Percentiles rank a stretch among this genome's conserved stretches.
Evolutionary conservation across 208 protist genomes (phyloP).

Genomic region (Crithidia expoeki): DNA sequence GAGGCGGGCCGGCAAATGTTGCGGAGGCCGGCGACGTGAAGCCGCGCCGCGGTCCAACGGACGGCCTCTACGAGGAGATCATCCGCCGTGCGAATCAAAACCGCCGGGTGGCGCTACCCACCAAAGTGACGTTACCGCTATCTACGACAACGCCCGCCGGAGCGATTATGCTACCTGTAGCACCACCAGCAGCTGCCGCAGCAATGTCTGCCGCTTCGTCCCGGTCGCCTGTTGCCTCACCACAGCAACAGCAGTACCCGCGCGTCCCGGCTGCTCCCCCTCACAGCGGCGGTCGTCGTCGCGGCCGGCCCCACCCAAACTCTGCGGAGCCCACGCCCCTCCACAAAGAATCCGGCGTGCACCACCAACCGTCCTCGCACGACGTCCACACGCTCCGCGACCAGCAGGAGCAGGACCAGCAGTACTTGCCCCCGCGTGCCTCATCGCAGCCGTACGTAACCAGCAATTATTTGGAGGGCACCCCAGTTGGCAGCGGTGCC

Average conservation of each 20-base stretch:
- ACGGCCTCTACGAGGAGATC: constrained; percentile 28
- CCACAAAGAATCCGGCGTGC: not conserved
- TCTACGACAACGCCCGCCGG: not conserved
- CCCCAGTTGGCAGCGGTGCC: constrained; percentile 8
- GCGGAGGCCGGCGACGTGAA: not conserved
- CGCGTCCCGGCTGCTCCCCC: not conserved
- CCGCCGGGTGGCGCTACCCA: constrained; percentile 23
- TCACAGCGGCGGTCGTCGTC: not conserved
- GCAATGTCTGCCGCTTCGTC: not conserved
- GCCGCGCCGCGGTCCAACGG: constrained; percentile 13
- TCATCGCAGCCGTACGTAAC: constrained; percentile 24
- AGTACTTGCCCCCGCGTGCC: constrained; percentile 2
- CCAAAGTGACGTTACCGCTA: not conserved
- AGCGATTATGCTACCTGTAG: no score
- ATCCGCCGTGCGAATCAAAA: constrained; percentile 22
- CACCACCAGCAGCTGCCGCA: not conserved
- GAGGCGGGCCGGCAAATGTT: not conserved
- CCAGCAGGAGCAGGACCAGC: not conserved
- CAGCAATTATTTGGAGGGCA: constrained; percentile 5
- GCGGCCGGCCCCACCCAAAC: constrained; percentile 14
- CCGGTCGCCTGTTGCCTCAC: not conserved
- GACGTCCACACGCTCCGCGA: not conserved
- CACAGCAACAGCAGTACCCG: not conserved
- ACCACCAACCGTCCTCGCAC: not conserved
- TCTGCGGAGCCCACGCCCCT: constrained; percentile 30